Conservation (phyloP, 2,329 filamentous ascomycete species). For the Remersonia thermophila region DNA sequence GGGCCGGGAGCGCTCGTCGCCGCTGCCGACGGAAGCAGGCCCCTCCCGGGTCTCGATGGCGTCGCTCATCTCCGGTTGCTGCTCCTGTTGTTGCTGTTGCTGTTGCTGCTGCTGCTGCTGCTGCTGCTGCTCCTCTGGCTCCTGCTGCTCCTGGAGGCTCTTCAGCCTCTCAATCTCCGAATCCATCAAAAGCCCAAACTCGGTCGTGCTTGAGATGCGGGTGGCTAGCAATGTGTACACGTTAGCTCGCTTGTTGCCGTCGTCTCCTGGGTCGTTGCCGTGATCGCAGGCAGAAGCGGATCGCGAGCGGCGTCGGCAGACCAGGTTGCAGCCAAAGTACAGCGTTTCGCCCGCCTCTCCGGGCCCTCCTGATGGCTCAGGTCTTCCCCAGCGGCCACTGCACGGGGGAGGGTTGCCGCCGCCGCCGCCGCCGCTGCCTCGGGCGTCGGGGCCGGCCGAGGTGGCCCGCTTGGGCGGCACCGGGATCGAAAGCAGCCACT, state of each 20-base stretch:
- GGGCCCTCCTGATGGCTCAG: too few species aligned
- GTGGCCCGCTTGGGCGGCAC: not conserved
- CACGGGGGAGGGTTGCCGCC: too few species aligned
- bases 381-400: too few species aligned
- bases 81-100: too few species aligned
- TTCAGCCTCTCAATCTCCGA: conserved; percentile 4
- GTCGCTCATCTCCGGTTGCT: conserved; percentile 7
- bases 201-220: conserved; percentile 22
- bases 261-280: conserved; percentile 7
- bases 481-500: conserved; percentile 35
- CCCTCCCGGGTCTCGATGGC: not conserved
- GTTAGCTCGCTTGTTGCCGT: conserved; percentile 20
- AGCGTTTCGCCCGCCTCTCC: conserved; percentile 19
- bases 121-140: too few species aligned
- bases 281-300: conserved; percentile 12
- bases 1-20: conserved; percentile 11
- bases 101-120: too few species aligned
- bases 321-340: conserved; percentile 41
- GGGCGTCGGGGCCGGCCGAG: too few species aligned
- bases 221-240: conserved; percentile 37
- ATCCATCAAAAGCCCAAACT: conserved; percentile 1
- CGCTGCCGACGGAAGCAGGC: not conserved
- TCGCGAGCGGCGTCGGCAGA: conserved; percentile 25
- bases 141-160: conserved; percentile 3
- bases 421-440: too few species aligned